A percentile compares a stretch with the other conserved stretches of the same genome.
phyloP scores from a whole-genome alignment of 2,329 filamentous ascomycete species.

The Ascochyta koolunga region DNA sequence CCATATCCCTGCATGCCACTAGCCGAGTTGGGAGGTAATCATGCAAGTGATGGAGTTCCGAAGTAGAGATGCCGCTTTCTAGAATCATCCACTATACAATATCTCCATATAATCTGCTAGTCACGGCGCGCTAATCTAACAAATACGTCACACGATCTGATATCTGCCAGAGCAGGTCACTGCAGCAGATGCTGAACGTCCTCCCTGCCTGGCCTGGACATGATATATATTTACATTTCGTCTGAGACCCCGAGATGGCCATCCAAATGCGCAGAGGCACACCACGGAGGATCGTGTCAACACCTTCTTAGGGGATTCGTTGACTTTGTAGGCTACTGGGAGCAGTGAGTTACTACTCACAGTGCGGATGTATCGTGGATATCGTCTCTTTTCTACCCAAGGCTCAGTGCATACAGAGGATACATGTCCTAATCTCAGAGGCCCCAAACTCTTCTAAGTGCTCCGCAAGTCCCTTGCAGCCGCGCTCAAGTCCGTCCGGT shows the following conservation, averaged over 20 bases:
- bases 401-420: not conserved
- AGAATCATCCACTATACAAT: not conserved
- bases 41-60: not conserved
- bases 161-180: not conserved
- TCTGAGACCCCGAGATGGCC: not conserved
- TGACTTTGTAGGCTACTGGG: not conserved
- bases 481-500: conserved; percentile 15
- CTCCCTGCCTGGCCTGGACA: not conserved
- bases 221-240: not conserved
- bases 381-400: not conserved
- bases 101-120: not conserved
- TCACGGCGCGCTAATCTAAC: not conserved
- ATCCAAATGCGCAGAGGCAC: not conserved
- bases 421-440: not conserved
- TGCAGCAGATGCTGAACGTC: not conserved
- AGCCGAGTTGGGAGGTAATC: not conserved
- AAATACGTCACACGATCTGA: not conserved
- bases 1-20: conserved; percentile 26
- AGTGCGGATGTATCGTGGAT: not conserved
- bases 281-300: not conserved
- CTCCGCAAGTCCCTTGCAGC: conserved; percentile 22
- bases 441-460: not conserved
- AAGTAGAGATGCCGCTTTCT: not conserved
- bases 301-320: not conserved
- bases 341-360: not conserved